These are phyloP conservation scores for Speleostelium caveatum DNA, from an alignment of 78 protist species.

Conservation along the genomic window DNA sequence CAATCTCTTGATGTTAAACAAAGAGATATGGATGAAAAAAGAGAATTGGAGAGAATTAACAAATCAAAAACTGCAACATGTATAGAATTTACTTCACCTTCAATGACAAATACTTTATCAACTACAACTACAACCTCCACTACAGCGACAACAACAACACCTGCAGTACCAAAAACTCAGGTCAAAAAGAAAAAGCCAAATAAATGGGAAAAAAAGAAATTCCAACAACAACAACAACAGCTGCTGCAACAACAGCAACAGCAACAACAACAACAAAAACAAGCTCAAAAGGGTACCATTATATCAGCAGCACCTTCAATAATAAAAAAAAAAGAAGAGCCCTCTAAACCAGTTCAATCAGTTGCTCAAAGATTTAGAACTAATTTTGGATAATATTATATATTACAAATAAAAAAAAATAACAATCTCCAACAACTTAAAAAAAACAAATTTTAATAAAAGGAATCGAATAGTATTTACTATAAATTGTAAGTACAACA, in stretches of 20 bases:
- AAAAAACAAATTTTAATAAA: no score
- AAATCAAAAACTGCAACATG: neutral
- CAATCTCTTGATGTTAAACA: slow-evolving; percentile 26
- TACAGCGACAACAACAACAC: neutral
- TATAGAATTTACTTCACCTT: slow-evolving; percentile 7
- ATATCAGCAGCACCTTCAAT: neutral
- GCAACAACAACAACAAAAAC: neutral
- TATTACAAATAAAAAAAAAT: no score
- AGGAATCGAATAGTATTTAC: no score
- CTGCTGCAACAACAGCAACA: neutral
- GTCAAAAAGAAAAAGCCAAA: neutral
- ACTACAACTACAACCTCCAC: neutral
- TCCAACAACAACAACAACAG: neutral
- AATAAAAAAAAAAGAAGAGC: neutral
- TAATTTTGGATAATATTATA: neutral
- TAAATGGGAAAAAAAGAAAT: neutral
- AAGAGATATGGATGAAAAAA: slow-evolving; percentile 50
- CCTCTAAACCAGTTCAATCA: neutral
- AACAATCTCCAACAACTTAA: no score
- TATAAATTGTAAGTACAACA: no score
- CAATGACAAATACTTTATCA: neutral
- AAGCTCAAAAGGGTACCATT: neutral
- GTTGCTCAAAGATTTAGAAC: neutral
- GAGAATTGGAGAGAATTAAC: slow-evolving; percentile 51
- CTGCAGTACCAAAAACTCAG: neutral